phyloP scores from a whole-genome alignment of 306 rosid species.

The Ziziphus jujuba region DNA sequence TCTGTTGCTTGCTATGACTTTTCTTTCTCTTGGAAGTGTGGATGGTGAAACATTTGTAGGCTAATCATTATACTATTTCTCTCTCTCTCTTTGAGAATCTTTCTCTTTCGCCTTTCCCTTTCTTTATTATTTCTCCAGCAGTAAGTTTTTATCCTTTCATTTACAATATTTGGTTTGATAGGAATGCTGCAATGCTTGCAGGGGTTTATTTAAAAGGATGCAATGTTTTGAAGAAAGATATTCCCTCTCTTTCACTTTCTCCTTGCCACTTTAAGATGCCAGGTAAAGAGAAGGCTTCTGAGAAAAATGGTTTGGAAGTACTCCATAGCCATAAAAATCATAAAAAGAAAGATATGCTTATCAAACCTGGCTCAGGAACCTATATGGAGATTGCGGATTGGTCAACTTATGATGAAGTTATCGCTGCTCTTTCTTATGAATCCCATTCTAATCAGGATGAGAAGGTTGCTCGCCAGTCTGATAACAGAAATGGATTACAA shows the following conservation, averaged over 20 bases:
- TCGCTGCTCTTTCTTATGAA: slow-evolving; percentile 51
- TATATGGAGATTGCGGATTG: slow-evolving; percentile 52
- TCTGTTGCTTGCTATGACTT: no score
- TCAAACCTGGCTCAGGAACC: slow-evolving; percentile 42
- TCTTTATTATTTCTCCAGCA: not conserved
- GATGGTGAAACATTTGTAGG: not conserved
- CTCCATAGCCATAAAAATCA: slow-evolving; percentile 35
- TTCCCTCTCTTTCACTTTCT: slow-evolving; percentile 59
- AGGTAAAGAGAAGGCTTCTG: slow-evolving; percentile 44
- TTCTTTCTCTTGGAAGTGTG: no score
- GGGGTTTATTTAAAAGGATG: slow-evolving; percentile 81
- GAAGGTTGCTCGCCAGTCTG: slow-evolving; percentile 43
- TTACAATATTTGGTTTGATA: slow-evolving; percentile 16
- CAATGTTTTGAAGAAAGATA: slow-evolving; percentile 42
- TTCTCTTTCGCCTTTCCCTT: not conserved
- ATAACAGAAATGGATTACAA: slow-evolving; percentile 48
- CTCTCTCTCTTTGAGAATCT: not conserved
- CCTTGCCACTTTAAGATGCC: slow-evolving; percentile 68
- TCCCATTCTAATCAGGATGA: slow-evolving; percentile 45
- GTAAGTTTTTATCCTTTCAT: slow-evolving; percentile 2
- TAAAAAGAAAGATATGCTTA: slow-evolving; percentile 43
- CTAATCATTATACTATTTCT: not conserved
- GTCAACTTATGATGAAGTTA: slow-evolving; percentile 55
- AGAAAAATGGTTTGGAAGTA: slow-evolving; percentile 58
- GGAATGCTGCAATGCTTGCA: slow-evolving; percentile 38